Evolutionary conservation across 2,329 filamentous ascomycete genomes (phyloP).

Genomic region (Aspergillus brunneoviolaceus): DNA sequence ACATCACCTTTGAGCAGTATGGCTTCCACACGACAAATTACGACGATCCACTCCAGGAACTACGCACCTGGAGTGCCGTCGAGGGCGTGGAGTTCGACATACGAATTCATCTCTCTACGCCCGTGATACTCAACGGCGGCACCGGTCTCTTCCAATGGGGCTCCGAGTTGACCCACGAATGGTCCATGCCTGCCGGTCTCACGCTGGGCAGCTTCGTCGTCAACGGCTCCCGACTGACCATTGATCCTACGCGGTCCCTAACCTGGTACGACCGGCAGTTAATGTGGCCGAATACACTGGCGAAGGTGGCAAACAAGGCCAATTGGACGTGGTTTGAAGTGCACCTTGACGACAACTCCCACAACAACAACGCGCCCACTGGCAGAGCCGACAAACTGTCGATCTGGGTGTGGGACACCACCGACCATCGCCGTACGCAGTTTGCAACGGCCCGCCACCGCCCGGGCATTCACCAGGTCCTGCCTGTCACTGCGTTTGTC

Average conservation of each 20-base stretch:
- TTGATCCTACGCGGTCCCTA: background rate
- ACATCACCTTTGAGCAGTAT: too few species aligned
- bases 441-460: background rate
- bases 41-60: too few species aligned
- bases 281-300: too few species aligned
- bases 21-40: too few species aligned
- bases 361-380: background rate
- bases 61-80: too few species aligned
- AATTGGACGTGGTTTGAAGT: conserved; percentile 3
- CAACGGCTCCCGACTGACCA: background rate
- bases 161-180: background rate
- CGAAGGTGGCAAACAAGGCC: background rate
- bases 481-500: background rate
- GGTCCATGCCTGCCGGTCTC: background rate
- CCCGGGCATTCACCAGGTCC: background rate
- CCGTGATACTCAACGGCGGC: background rate
- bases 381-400: too few species aligned
- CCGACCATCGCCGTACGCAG: background rate
- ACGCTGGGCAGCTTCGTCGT: background rate
- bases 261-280: conserved; percentile 4
- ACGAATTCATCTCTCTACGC: too few species aligned
- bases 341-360: background rate
- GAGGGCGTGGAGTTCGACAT: too few species aligned
- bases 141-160: background rate
- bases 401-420: background rate